Evolutionary conservation across 1,284 basidiomycete genomes (phyloP), one percentile per base, ranked within the genome.

Genomic region (Ceraceosorus bombacis): DNA sequence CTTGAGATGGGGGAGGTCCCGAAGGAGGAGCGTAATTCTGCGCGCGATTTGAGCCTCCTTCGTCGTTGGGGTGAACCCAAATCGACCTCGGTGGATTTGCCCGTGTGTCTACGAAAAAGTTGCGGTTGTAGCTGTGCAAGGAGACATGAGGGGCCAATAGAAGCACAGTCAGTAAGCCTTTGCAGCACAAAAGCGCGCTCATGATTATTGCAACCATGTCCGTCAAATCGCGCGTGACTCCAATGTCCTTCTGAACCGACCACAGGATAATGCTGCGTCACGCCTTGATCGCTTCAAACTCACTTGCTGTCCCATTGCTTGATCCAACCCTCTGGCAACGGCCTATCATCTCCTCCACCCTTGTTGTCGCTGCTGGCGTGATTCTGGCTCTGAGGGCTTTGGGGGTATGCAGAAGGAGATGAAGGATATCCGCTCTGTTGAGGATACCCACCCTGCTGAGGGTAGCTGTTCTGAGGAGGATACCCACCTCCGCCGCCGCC

Each of bases 1-100:
- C 57, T 43, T 66, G 66, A 9, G 43, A 41, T 6, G 50, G 57
- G 2, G 72, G 70, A 4, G 72, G 69, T 36, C 66, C 70, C 5
- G 65, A 5, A 49, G 55, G 36, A 40, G 55, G 9, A 49, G 46
- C 4, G 38, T 40, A 49, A 43, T 38, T 7, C 55, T 56, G 46
- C 55, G 13, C 9, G 27, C 27, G 27, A 27, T 27, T 27, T 12
- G 7, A 27, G 38, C 49, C 39, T 53, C 55, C 55, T 38, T 68
- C 77, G 56, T 77, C 75, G 38, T 59, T 62, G 0, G 77, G 77
- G 54, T 78, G 77, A 1, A 64, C 55, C 77, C 77, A 78, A 62
- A 77, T 78, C 13, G 70, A 73, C 5, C 77, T 64, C 12, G 77
- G 73, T 3, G 77, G 77, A 5, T 57, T 66, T 1, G 72, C 69